Evolutionary conservation across 2,329 filamentous ascomycete genomes (phyloP).

Genomic region (Cladophialophora psammophila): DNA sequence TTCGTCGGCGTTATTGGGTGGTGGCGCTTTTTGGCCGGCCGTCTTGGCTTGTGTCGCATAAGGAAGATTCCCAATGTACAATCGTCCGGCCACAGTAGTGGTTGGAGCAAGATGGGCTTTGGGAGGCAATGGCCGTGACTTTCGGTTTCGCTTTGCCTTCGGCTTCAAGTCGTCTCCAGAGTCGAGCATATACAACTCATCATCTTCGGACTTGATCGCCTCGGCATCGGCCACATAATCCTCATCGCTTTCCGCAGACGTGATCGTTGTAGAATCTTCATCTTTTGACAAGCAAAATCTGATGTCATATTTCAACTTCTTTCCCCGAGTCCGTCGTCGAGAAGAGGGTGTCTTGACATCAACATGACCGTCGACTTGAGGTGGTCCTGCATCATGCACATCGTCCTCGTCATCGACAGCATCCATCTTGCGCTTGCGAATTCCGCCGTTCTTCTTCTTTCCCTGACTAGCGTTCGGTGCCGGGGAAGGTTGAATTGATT

Average conservation of each 20-base stretch:
- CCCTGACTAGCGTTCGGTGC: constrained; percentile 3
- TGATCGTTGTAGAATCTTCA: background rate
- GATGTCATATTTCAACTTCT: constrained; percentile 12
- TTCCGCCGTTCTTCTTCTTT: background rate
- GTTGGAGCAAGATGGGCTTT: background rate
- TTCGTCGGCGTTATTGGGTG: background rate
- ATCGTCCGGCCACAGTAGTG: background rate
- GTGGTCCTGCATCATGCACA: background rate
- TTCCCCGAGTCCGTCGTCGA: constrained; percentile 25
- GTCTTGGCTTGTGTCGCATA: background rate
- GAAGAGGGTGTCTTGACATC: background rate
- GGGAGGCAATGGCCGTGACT: background rate
- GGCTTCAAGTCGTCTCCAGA: background rate
- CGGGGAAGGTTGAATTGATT: background rate
- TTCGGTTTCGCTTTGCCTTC: constrained; percentile 11
- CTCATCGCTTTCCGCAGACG: constrained; percentile 4
- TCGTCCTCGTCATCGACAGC: constrained; percentile 2
- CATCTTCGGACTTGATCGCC: constrained; percentile 17
- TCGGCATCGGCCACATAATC: constrained; percentile 1
- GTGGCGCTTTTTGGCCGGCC: background rate
- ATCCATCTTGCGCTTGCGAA: constrained; percentile 16
- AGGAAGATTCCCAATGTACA: background rate
- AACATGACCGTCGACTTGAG: constrained; percentile 13
- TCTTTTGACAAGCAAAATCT: constrained; percentile 1
- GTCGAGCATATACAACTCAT: background rate